Conservation (phyloP, 371 early-diverging fungal species). For the Nosema muscidifuracis region DNA sequence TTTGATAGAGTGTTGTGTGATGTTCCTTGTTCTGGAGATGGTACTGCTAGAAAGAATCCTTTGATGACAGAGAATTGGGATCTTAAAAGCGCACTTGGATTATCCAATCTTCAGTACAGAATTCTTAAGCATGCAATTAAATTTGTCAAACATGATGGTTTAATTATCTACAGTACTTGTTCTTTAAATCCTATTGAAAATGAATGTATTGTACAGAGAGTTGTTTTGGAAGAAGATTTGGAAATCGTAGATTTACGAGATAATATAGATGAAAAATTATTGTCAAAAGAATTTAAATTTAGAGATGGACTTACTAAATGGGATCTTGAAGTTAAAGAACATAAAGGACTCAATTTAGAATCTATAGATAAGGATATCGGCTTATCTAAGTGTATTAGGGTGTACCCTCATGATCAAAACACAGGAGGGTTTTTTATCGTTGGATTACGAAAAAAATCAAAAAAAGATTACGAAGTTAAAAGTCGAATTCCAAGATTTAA, state of each 20-base stretch:
- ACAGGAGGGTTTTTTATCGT: constrained; percentile 98
- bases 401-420: constrained; percentile 87
- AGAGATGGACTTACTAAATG: constrained; percentile 67
- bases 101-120: constrained; percentile 76
- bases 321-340: constrained; percentile 56
- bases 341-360: constrained; percentile 62
- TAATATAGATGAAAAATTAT: neutral
- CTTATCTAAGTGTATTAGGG: constrained; percentile 74
- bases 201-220: constrained; percentile 59
- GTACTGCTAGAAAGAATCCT: constrained; percentile 90
- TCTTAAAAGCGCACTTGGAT: constrained; percentile 68
- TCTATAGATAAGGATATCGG: constrained; percentile 62
- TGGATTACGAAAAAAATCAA: constrained; percentile 74
- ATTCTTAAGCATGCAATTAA: constrained; percentile 79
- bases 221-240: constrained; percentile 39
- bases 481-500: neutral
- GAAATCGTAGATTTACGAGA: constrained; percentile 37
- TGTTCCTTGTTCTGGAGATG: constrained; percentile 91
- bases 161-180: constrained; percentile 95
- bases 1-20: constrained; percentile 76
- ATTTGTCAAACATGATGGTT: constrained; percentile 78
- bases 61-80: constrained; percentile 80
- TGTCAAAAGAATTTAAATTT: constrained; percentile 65
- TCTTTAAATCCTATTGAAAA: constrained; percentile 79
- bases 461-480: neutral